Evolutionary conservation across 257 asterid genomes (phyloP).

Genomic region (Apocynum venetum): DNA sequence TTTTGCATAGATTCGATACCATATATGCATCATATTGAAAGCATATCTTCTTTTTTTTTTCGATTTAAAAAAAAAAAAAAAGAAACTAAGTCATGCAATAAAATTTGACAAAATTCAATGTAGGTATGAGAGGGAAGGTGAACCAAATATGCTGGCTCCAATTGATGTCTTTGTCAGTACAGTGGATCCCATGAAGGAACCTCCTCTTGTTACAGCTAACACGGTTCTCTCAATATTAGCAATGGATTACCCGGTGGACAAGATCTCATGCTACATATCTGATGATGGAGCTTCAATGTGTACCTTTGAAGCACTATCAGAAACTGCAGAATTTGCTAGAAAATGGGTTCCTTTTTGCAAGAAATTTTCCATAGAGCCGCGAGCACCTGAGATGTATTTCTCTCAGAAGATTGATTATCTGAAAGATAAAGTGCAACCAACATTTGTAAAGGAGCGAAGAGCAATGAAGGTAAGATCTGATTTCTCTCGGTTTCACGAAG

Average conservation of each 20-base stretch:
- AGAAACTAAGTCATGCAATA: neutral
- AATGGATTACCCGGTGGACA: slow-evolving; percentile 92
- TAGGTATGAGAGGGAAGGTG: slow-evolving; percentile 93
- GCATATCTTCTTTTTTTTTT: neutral
- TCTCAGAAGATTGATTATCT: slow-evolving; percentile 81
- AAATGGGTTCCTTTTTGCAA: slow-evolving; percentile 97
- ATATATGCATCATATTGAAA: neutral
- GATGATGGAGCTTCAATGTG: slow-evolving; percentile 99
- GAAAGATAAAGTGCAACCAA: slow-evolving; percentile 92
- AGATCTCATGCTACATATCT: slow-evolving; percentile 84
- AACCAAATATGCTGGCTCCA: slow-evolving; percentile 81
- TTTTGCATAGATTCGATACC: neutral
- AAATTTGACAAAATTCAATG: slow-evolving; percentile 21
- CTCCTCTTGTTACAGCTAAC: slow-evolving; percentile 90
- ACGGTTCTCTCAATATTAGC: slow-evolving; percentile 89
- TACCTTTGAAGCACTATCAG: slow-evolving; percentile 88
- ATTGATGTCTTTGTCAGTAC: slow-evolving; percentile 90
- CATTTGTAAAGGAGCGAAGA: slow-evolving; percentile 92
- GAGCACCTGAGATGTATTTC: slow-evolving; percentile 97
- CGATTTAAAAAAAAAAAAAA: neutral
- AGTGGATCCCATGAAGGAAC: slow-evolving; percentile 93
- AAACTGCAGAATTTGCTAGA: slow-evolving; percentile 88
- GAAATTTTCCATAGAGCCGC: slow-evolving; percentile 84
- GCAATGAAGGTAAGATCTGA: slow-evolving; percentile 78
- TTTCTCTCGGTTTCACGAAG: slow-evolving; percentile 1